Percentiles rank a stretch among this genome's conserved stretches.
These are phyloP conservation scores for Paxillus ammoniavirescens DNA, from an alignment of 768 basidiomycete species.

Conservation along the genomic window DNA sequence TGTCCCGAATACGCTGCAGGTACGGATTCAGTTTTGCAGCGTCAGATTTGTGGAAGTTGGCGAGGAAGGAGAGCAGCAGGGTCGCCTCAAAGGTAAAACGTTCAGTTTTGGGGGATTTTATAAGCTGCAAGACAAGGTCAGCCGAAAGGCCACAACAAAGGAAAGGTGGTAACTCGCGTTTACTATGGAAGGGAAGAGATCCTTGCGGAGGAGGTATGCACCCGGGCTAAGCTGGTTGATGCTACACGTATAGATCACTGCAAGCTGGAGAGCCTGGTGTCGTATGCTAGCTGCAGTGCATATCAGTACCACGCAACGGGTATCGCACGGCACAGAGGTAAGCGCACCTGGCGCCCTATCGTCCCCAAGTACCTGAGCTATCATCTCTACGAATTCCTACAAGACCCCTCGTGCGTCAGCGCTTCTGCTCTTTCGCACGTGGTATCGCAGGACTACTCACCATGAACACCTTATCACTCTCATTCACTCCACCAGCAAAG, in stretches of 20 bases:
- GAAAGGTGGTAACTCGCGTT: constrained; percentile 35
- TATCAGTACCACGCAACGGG: neutral
- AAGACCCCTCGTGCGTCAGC: neutral
- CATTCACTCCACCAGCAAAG: constrained; percentile 56
- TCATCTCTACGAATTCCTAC: constrained; percentile 49
- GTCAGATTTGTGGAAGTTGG: constrained; percentile 73
- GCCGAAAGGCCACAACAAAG: neutral
- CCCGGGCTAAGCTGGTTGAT: constrained; percentile 66
- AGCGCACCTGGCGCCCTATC: constrained; percentile 35
- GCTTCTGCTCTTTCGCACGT: neutral
- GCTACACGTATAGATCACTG: constrained; percentile 56
- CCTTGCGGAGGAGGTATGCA: constrained; percentile 64
- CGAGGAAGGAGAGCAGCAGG: constrained; percentile 59
- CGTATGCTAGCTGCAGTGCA: constrained; percentile 40
- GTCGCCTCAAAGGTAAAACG: constrained; percentile 58
- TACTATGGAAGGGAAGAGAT: constrained; percentile 56
- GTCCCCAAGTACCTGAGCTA: constrained; percentile 49
- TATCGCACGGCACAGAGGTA: neutral
- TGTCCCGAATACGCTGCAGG: constrained; percentile 49
- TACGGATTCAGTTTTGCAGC: constrained; percentile 69
- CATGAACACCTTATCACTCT: constrained; percentile 60
- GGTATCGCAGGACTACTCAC: constrained; percentile 23
- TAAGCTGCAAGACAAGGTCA: constrained; percentile 39
- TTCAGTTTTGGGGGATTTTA: constrained; percentile 54
- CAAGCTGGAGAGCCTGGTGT: constrained; percentile 56